Evolutionary conservation across 345 rosid species (phyloP).

Genomic region (Pistacia integerrima): DNA sequence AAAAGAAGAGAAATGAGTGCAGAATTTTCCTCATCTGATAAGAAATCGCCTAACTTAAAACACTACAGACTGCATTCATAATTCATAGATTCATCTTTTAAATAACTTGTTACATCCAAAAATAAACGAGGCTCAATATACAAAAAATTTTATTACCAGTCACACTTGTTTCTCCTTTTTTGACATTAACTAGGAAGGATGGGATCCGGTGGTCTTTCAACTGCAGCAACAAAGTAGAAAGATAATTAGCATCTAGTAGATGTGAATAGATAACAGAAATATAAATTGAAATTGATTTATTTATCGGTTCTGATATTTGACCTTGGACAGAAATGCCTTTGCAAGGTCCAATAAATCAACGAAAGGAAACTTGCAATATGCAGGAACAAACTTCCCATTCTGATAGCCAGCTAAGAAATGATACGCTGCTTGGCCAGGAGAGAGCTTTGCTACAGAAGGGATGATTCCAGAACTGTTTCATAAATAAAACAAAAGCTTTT

Average conservation of each 20-base stretch:
- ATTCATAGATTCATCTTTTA: not conserved
- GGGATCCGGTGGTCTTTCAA: conserved; percentile 29
- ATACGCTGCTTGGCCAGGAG: conserved; percentile 41
- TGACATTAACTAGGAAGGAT: conserved; percentile 32
- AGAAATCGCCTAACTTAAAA: not conserved
- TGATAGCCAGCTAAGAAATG: conserved; percentile 42
- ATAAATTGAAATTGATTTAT: not conserved
- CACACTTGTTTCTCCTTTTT: conserved; percentile 14
- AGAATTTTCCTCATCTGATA: not conserved
- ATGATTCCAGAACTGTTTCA: conserved; percentile 32
- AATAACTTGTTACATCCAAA: not conserved
- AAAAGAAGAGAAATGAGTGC: not conserved
- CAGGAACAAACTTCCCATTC: conserved; percentile 36
- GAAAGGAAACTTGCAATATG: conserved; percentile 27
- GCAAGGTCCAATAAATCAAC: conserved; percentile 34
- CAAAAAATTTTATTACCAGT: conserved; percentile 19
- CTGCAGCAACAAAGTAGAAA: conserved; percentile 19
- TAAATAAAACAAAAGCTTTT: not conserved
- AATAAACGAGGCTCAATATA: not conserved
- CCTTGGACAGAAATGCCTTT: conserved; percentile 34
- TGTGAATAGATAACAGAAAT: not conserved
- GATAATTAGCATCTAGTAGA: not conserved
- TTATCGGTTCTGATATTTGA: conserved; percentile 5
- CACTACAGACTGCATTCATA: not conserved
- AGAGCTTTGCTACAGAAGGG: conserved; percentile 38